Percentiles rank a stretch among this genome's conserved stretches.
These are phyloP conservation scores for Rhodomyrtus psidioides DNA, from an alignment of 441 rosid genomes.

Conservation along the genomic window DNA sequence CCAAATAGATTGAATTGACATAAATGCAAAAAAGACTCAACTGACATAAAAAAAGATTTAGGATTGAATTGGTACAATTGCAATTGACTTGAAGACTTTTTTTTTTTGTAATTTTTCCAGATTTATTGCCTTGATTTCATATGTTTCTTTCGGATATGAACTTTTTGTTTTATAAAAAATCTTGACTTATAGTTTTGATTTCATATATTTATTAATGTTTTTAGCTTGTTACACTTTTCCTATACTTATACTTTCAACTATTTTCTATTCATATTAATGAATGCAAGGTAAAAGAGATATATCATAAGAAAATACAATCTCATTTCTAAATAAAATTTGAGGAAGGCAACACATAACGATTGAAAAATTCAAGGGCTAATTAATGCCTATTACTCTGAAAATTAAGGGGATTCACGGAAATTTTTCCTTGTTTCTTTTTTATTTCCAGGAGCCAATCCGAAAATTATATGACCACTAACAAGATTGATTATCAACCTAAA, in stretches of 20 bases:
- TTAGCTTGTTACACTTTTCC: neutral
- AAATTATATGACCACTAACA: neutral
- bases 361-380: no score
- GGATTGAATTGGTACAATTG: no score
- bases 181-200: neutral
- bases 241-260: neutral
- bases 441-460: no score
- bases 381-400: no score
- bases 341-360: neutral
- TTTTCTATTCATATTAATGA: neutral
- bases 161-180: neutral
- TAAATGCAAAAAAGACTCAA: no score
- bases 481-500: no score
- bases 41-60: no score
- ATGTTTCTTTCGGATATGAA: neutral
- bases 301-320: neutral
- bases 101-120: no score
- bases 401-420: no score
- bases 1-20: no score
- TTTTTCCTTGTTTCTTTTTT: no score
- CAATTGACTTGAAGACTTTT: no score
- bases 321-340: neutral
- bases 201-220: neutral
- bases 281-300: neutral
- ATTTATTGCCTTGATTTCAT: neutral